phyloP scores from a whole-genome alignment of 2,329 filamentous ascomycete genomes.

The Ophiostoma piceae region DNA sequence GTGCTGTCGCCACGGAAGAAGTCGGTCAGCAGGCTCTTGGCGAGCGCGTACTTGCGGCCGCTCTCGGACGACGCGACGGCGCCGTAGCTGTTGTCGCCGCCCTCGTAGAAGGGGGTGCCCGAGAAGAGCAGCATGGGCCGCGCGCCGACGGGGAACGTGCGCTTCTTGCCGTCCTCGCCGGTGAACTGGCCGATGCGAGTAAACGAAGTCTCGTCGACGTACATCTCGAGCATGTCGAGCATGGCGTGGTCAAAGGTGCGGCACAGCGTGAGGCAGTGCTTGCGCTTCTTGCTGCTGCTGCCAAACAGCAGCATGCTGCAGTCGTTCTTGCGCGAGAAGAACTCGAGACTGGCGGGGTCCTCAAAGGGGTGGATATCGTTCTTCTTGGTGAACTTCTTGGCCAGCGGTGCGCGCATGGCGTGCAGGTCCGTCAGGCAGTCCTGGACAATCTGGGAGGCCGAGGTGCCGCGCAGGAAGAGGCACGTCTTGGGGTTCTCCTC shows the following conservation, averaged over 20 bases:
- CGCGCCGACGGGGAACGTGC: slow-evolving; percentile 69
- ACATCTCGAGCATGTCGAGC: slow-evolving; percentile 85
- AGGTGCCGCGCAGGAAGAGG: slow-evolving; percentile 82
- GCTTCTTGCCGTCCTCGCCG: slow-evolving; percentile 20
- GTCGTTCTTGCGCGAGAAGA: slow-evolving; percentile 96
- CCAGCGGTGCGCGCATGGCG: slow-evolving; percentile 75
- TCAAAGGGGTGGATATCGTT: slow-evolving; percentile 87
- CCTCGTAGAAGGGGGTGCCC: slow-evolving; percentile 56
- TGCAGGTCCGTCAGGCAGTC: slow-evolving; percentile 80
- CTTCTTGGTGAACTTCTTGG: slow-evolving; percentile 94
- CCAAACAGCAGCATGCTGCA: slow-evolving; percentile 68
- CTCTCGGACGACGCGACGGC: slow-evolving; percentile 41
- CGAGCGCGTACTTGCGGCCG: slow-evolving; percentile 59
- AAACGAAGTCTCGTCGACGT: slow-evolving; percentile 70
- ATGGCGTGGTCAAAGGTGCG: slow-evolving; percentile 82
- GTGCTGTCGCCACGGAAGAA: slow-evolving; percentile 79
- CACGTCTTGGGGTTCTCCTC: slow-evolving; percentile 86
- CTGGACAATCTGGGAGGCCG: slow-evolving; percentile 75
- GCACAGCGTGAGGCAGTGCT: slow-evolving; percentile 76
- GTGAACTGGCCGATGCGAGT: slow-evolving; percentile 64
- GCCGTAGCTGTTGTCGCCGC: slow-evolving; percentile 60
- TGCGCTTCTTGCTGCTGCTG: slow-evolving; percentile 87
- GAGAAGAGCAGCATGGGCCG: slow-evolving; percentile 84
- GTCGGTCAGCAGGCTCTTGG: slow-evolving; percentile 83
- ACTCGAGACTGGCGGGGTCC: slow-evolving; percentile 56